Percentiles rank a stretch among this genome's conserved stretches.
These are phyloP conservation scores for Malassezia cuniculi DNA, from an alignment of 1,284 basidiomycete genomes.

Conservation along the genomic window DNA sequence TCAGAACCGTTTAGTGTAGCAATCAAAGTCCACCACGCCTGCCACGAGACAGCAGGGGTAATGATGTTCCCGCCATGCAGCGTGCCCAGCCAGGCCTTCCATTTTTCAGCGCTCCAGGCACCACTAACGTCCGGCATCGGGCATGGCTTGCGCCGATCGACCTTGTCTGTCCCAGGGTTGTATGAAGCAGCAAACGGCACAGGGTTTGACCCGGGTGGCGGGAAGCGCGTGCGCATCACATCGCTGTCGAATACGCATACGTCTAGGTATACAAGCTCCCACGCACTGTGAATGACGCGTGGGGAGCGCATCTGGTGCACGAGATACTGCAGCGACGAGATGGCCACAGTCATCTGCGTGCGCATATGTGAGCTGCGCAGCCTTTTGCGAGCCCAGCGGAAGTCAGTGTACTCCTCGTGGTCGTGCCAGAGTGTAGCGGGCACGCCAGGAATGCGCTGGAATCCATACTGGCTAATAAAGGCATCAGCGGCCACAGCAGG, in stretches of 20 bases:
- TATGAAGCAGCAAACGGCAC: conserved; percentile 17
- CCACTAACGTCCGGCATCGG: conserved; percentile 28
- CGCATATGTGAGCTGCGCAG: conserved; percentile 26
- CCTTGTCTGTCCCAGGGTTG: conserved; percentile 11
- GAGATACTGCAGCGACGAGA: conserved; percentile 23
- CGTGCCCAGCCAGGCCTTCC: conserved; percentile 27
- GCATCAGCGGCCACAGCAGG: conserved; percentile 22
- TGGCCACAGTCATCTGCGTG: conserved; percentile 21
- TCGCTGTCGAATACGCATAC: conserved; percentile 34
- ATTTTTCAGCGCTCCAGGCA: conserved; percentile 22
- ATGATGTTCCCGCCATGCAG: conserved; percentile 31
- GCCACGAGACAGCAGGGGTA: conserved; percentile 31
- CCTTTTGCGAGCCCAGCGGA: conserved; percentile 32
- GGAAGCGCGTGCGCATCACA: conserved; percentile 30
- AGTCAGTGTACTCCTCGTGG: conserved; percentile 29
- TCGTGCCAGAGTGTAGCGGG: conserved; percentile 28
- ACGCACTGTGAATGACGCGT: conserved; percentile 20
- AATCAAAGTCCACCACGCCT: conserved; percentile 43
- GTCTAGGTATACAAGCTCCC: conserved; percentile 42
- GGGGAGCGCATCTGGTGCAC: conserved; percentile 20
- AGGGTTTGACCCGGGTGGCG: conserved; percentile 19
- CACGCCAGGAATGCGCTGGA: conserved; percentile 27
- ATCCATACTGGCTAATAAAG: conserved; percentile 19
- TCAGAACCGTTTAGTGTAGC: conserved; percentile 38
- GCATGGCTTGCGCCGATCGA: conserved; percentile 22